Evolutionary conservation across 2,329 filamentous ascomycete genomes (phyloP).

Genomic region (Neocatenulostroma microsporum): DNA sequence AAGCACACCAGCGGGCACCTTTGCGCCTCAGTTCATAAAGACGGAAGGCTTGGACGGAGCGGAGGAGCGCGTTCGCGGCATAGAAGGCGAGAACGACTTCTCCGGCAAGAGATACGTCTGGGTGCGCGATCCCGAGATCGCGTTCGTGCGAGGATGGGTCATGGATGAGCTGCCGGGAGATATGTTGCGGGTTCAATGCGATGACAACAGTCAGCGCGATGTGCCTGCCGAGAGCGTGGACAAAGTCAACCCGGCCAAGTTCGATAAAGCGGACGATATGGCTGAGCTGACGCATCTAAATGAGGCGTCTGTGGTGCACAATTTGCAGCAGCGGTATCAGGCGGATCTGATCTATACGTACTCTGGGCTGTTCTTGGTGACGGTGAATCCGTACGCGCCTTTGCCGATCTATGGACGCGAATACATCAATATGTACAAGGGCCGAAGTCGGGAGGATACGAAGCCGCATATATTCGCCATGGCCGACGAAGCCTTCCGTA

Average conservation of each 20-base stretch:
- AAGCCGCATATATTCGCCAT: slow-evolving; percentile 97
- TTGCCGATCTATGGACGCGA: slow-evolving; percentile 94
- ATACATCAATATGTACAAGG: slow-evolving; percentile 97
- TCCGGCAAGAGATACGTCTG: slow-evolving; percentile 98
- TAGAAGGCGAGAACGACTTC: slow-evolving; percentile 98
- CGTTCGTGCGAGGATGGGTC: slow-evolving; percentile 89
- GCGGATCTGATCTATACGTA: slow-evolving; percentile 96
- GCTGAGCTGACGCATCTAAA: slow-evolving; percentile 96
- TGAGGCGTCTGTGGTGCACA: slow-evolving; percentile 95
- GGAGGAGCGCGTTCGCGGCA: slow-evolving; percentile 54
- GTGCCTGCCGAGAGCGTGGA: slow-evolving; percentile 82
- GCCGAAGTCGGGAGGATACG: slow-evolving; percentile 81
- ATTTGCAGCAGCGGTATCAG: slow-evolving; percentile 89
- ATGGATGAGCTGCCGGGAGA: slow-evolving; percentile 68
- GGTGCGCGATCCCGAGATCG: slow-evolving; percentile 77
- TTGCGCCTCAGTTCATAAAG: slow-evolving; percentile 94
- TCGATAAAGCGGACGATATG: slow-evolving; percentile 99
- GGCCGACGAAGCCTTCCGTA: slow-evolving; percentile 93
- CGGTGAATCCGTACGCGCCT: slow-evolving; percentile 92
- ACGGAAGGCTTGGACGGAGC: slow-evolving; percentile 63
- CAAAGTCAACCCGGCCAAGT: slow-evolving; percentile 98
- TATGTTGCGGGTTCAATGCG: slow-evolving; percentile 77
- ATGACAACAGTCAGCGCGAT: slow-evolving; percentile 85
- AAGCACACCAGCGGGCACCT: slow-evolving; percentile 66
- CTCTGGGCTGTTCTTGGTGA: slow-evolving; percentile 91